Base-by-base conservation (phyloP, 768 basidiomycete genomes). In the Naganishia vishniacii region DNA sequence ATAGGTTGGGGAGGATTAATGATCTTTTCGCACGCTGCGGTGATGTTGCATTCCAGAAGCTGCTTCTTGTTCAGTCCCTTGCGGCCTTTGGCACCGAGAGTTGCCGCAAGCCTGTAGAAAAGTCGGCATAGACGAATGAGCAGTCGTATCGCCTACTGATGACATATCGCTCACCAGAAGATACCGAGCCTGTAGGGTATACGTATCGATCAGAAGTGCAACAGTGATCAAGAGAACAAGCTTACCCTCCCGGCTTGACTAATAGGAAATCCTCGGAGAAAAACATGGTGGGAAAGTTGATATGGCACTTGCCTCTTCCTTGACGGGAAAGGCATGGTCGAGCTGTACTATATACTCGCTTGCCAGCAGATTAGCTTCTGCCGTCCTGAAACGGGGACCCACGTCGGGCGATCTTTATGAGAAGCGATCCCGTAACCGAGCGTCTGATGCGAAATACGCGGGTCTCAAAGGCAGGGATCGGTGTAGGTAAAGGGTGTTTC, bases 21-120 rank as follows among this genome's bases (percentile, higher is more conserved):
- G 56, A 67, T 67, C 46, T 59, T 56, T n/a, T 62, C 26, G 26
- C 65, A 67, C 8, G 61, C 59, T 4, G 47, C 48, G 15, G 51
- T 16, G 18, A 67, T 53, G 32, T 67, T 60, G 25, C 41, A 47
- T 42, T 31, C 61, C 8, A 56, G 53, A 20, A 67, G 37, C 31
- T 62, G 51, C 45, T 60, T 61, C 46, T 63, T 62, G 45, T 41
- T 46, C 2, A 56, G 32, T 13, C 59, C 42, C 13, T 34, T 40
- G 5, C 32, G 45, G 26, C 41, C 37, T 45, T 49, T 62, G 3
- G 65, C 37, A n/a, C 65, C 65, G n/a, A 67, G 53, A 12, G 65
- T 67, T 29, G 65, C 61, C 15, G 61, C 47, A 26, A 67, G 61
- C 65, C 65, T 62, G 61, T 2, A 34, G 18, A 25, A 7, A n/a